Evolutionary conservation across 768 basidiomycete species (phyloP).

Genomic region (Naematelia encephala): DNA sequence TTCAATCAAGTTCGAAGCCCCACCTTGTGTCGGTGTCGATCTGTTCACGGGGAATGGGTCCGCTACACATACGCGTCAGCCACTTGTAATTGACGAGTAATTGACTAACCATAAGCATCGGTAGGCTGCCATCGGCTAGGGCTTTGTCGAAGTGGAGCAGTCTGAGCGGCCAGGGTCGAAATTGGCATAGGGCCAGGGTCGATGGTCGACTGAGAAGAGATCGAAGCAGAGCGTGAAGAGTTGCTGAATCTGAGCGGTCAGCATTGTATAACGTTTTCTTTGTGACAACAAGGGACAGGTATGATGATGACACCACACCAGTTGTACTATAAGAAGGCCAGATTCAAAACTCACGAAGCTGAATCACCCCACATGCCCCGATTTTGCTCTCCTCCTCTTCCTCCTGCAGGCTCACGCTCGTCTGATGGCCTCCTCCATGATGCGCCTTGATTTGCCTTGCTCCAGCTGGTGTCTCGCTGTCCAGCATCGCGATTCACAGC

Average conservation of each 20-base stretch:
- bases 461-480: constrained; percentile 4
- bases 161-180: constrained; percentile 8
- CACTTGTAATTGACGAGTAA: neutral
- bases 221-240: constrained; percentile 25
- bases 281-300: neutral
- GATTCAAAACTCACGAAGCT: constrained; percentile 19
- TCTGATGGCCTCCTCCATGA: constrained; percentile 8
- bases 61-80: constrained; percentile 19
- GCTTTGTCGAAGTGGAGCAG: constrained; percentile 24
- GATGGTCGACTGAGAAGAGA: constrained; percentile 30
- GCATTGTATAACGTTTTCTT: neutral
- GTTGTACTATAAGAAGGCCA: neutral
- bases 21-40: constrained; percentile 5
- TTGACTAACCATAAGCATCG: constrained; percentile 41
- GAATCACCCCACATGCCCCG: constrained; percentile 21
- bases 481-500: constrained; percentile 7
- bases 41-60: constrained; percentile 31
- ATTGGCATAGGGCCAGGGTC: constrained; percentile 10
- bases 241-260: constrained; percentile 13
- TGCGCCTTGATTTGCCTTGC: constrained; percentile 4
- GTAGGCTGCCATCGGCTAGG: constrained; percentile 43
- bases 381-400: constrained; percentile 40
- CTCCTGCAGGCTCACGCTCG: constrained; percentile 20
- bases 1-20: constrained; percentile 1
- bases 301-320: no score